Base-by-base conservation (phyloP, 2,329 filamentous ascomycete species). In the Aspergillus sp. region DNA sequence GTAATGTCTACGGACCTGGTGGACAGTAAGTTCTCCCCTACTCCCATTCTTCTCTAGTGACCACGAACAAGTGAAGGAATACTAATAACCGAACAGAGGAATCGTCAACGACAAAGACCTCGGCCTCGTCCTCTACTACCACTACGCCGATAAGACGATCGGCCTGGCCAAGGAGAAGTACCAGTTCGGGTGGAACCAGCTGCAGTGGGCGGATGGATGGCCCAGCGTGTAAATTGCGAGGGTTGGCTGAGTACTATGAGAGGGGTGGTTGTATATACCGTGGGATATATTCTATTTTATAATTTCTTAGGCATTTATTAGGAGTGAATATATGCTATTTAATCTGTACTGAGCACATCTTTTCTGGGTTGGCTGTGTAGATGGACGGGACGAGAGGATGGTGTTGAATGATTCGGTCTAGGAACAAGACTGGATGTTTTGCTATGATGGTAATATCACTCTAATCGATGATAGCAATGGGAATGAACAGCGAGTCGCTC, bases 1-100 rank as follows among this genome's bases (percentile, higher is more conserved):
- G 75, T 6, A 82, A 76, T 49, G 80, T 89, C 0, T 90, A 89
- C 65, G 87, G 82, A 18, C 87, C 88, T 6, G 88, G 88, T 58
- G 87, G 87, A 32, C 86, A 89, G 72, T 85, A 42, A 29, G 11
- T n/a, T 18, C 24, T 53, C 56, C 9, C 18, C 6, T 18, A 4
- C 11, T 11, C 3, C 6, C 26, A 29, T 29, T 9, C 26, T 9
- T 29, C 26, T 29, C 6, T 29, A 29, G 6, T 1, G 6, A 4
- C 6, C 26, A 29, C 1, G 26, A 29, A 29, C 1, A 4, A 7
- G 26, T 9, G 26, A 29, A 29, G 9, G 26, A 29, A 29, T 29
- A 10, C 52, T 55, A 6, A 54, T 14, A 2, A 1, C 26, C 5
- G n/a, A 47, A 7, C 26, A 74, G 71, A 63, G 73, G 74, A 29